Evolutionary conservation across 228 moss, liverwort and hornwort species (phyloP).

Genomic region (Sphagnum fallax): DNA sequence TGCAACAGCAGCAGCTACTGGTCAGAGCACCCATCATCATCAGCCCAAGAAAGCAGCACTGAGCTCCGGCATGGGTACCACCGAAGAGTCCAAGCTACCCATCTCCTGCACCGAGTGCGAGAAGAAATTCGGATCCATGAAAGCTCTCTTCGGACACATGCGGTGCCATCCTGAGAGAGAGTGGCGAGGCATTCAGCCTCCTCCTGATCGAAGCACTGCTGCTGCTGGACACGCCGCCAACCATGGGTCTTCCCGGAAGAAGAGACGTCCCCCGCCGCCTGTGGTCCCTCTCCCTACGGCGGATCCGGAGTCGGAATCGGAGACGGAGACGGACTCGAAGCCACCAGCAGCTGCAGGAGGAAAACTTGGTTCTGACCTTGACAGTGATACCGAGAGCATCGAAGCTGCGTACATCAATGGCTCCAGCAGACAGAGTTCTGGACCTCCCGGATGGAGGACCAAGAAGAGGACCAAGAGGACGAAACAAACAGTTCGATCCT

Average conservation of each 20-base stretch:
- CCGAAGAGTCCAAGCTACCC: neutral
- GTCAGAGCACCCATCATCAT: too few species aligned
- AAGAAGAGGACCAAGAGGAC: constrained; percentile 80
- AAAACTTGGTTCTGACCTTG: constrained; percentile 46
- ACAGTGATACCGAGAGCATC: constrained; percentile 90
- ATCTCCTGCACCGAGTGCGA: constrained; percentile 60
- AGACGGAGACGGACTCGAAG: too few species aligned
- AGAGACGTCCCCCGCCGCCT: too few species aligned
- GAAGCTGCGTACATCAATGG: constrained; percentile 83
- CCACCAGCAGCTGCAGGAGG: too few species aligned
- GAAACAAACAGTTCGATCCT: constrained; percentile 62
- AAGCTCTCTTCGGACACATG: constrained; percentile 97
- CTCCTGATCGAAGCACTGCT: too few species aligned
- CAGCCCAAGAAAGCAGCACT: too few species aligned
- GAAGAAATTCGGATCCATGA: constrained; percentile 82
- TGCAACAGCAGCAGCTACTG: too few species aligned
- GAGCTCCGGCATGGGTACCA: neutral
- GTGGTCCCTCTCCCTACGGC: too few species aligned
- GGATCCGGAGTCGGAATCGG: too few species aligned
- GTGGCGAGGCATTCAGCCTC: constrained; percentile 85
- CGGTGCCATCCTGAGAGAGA: constrained; percentile 93
- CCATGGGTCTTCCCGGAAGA: too few species aligned
- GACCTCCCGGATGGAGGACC: constrained; percentile 47
- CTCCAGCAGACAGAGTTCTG: neutral
- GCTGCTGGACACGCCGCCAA: too few species aligned